Conservation (phyloP, 2,329 filamentous ascomycete genomes). For the Hypoxylon sp. region DNA sequence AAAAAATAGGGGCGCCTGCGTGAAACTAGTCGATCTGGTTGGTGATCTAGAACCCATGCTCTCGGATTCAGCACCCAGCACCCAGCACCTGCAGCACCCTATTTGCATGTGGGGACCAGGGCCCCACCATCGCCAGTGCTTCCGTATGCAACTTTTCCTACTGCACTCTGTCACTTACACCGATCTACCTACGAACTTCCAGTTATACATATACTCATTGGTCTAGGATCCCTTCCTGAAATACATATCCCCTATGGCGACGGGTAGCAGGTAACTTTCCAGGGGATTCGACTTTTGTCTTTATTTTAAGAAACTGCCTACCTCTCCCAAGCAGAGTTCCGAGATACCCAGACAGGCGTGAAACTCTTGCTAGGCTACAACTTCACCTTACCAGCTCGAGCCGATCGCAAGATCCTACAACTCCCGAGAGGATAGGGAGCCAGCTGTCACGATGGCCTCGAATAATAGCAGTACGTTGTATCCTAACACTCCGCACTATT, state of each 20-base stretch:
- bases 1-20: conserved; percentile 18
- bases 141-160: conserved; percentile 16
- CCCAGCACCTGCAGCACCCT: too few relatives aligned
- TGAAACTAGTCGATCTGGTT: conserved; percentile 26
- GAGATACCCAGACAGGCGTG: conserved; percentile 17
- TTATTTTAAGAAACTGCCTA: not conserved
- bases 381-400: conserved; percentile 7
- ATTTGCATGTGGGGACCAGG: conserved; percentile 32
- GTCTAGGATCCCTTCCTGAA: not conserved
- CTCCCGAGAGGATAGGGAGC: conserved; percentile 11
- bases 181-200: conserved; percentile 17
- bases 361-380: conserved; percentile 11
- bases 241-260: conserved; percentile 29
- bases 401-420: conserved; percentile 16
- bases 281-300: conserved; percentile 19
- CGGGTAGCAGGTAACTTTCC: conserved; percentile 15
- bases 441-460: conserved; percentile 52
- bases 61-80: conserved; percentile 32
- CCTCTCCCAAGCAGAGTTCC: conserved; percentile 19
- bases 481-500: not conserved
- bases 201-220: conserved; percentile 21
- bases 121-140: conserved; percentile 27
- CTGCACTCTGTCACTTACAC: conserved; percentile 18
- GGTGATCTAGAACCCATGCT: conserved; percentile 30
- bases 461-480: conserved; percentile 52